phyloP scores from a whole-genome alignment of 1,284 basidiomycete genomes.

The Rhodotorula sp. region DNA sequence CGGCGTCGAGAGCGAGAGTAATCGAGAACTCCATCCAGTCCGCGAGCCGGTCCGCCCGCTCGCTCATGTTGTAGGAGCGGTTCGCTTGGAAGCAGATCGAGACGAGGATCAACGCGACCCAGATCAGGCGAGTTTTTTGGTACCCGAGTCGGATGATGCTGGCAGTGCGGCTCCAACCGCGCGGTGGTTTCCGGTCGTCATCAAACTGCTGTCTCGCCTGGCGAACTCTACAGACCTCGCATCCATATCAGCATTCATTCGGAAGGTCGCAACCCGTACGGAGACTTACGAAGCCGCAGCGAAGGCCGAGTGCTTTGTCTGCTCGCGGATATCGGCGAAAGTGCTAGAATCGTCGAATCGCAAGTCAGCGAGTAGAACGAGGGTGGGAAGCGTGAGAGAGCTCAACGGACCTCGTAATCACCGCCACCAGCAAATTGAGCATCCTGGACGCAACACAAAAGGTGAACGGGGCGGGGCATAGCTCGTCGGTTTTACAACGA shows the following conservation, averaged over 20 bases:
- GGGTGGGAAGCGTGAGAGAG: background rate
- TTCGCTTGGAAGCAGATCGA: constrained; percentile 74
- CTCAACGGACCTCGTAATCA: constrained; percentile 69
- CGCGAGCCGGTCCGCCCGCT: constrained; percentile 54
- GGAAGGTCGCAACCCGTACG: background rate
- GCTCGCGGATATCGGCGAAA: constrained; percentile 81
- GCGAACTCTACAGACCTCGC: background rate
- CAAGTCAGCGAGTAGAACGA: background rate
- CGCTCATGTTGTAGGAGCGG: constrained; percentile 60
- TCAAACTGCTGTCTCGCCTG: background rate
- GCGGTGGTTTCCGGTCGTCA: constrained; percentile 49
- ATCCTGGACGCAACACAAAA: background rate
- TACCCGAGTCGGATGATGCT: constrained; percentile 52
- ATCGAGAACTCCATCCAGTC: constrained; percentile 71
- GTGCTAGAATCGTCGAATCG: constrained; percentile 51
- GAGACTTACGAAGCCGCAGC: constrained; percentile 51
- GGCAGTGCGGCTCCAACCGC: constrained; percentile 47
- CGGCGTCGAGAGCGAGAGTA: constrained; percentile 80
- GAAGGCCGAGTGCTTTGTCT: constrained; percentile 90
- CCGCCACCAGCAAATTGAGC: constrained; percentile 63
- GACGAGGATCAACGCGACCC: constrained; percentile 64
- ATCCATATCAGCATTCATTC: background rate
- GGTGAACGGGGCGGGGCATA: background rate
- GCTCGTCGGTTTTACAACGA: background rate
- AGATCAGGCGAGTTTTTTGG: constrained; percentile 63